These are phyloP conservation scores for Periconia digitata DNA, from an alignment of 2,329 filamentous ascomycete genomes.

Conservation along the genomic window DNA sequence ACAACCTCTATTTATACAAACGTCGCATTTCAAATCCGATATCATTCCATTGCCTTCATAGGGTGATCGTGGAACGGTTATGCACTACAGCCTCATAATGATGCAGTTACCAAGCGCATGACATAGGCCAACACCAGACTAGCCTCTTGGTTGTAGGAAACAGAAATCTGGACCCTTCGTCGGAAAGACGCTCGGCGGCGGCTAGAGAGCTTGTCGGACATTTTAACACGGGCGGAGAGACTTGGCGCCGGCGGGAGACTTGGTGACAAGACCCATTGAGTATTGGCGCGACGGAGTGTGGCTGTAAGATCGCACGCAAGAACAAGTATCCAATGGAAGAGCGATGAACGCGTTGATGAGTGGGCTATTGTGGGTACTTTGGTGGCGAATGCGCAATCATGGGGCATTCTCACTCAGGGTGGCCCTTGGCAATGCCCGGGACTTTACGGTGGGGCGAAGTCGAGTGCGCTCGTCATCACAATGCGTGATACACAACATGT, in stretches of 20 bases:
- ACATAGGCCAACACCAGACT: conserved; percentile 5
- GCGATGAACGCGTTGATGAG: background rate
- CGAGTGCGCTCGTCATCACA: background rate
- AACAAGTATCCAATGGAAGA: background rate
- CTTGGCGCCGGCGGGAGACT: conserved; percentile 6
- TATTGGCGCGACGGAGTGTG: too few relatives aligned
- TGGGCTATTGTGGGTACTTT: background rate
- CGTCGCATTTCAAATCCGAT: background rate
- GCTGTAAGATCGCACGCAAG: background rate
- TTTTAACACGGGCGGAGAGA: conserved; percentile 1
- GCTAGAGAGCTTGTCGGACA: background rate
- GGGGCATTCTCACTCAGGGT: too few relatives aligned
- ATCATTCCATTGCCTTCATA: background rate
- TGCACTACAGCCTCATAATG: background rate
- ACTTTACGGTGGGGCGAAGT: background rate
- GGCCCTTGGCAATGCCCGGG: too few relatives aligned
- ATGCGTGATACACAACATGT: background rate
- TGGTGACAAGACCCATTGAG: too few relatives aligned
- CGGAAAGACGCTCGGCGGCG: background rate
- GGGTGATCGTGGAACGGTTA: background rate
- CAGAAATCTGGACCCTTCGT: background rate
- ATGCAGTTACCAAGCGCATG: conserved; percentile 6
- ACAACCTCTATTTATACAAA: background rate
- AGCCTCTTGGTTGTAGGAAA: background rate
- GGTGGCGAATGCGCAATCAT: background rate